Conservation (phyloP, 78 protist species). For the Isochrysis galbana region DNA sequence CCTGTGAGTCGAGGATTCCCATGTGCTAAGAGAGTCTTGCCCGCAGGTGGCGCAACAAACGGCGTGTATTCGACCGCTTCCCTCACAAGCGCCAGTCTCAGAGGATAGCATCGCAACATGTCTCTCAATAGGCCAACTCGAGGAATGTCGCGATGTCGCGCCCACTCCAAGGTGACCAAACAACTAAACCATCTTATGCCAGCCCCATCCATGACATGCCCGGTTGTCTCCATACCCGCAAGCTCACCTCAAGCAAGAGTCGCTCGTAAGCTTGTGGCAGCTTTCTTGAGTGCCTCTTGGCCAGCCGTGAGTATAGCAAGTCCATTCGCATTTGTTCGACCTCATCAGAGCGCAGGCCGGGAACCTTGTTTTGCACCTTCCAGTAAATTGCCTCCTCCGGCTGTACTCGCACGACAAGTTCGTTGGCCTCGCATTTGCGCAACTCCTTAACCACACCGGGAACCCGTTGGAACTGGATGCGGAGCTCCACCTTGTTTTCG, state of each 20-base stretch:
- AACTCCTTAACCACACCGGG: neutral
- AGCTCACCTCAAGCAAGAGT: conserved; percentile 1
- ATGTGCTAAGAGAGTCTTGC: no score
- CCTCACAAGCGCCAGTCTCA: no score
- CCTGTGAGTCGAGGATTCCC: no score
- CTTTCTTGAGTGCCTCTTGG: neutral
- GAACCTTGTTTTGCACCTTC: conserved; percentile 81
- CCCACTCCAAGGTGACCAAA: no score
- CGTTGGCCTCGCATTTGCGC: conserved; percentile 54
- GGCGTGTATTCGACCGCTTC: no score
- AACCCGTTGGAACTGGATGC: conserved; percentile 78
- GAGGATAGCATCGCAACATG: no score
- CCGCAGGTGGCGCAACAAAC: no score
- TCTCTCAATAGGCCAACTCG: no score
- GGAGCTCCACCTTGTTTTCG: conserved; percentile 71
- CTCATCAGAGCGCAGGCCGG: conserved; percentile 34
- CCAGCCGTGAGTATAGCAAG: neutral
- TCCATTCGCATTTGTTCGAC: conserved; percentile 12
- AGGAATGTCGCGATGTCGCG: no score
- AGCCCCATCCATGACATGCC: no score
- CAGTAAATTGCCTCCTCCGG: conserved; percentile 94
- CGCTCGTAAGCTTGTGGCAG: neutral
- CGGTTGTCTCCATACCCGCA: no score
- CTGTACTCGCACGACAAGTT: conserved; percentile 92
- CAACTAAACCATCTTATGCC: no score